These are phyloP conservation scores for Fusarium redolens DNA, from an alignment of 2,329 filamentous ascomycete species.

Conservation along the genomic window DNA sequence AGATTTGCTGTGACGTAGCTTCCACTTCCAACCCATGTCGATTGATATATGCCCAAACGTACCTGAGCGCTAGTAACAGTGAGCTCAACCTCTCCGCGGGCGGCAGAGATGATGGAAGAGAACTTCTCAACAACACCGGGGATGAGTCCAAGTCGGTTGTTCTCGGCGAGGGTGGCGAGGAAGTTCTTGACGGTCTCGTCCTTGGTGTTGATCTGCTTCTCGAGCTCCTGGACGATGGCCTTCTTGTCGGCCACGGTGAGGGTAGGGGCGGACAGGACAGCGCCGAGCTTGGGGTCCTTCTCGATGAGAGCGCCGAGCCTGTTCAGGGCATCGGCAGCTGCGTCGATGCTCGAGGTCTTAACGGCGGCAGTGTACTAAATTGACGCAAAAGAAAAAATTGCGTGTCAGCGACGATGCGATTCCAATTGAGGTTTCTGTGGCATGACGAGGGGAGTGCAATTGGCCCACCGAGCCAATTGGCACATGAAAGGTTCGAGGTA, in stretches of 20 bases:
- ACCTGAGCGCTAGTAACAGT: conserved; percentile 90
- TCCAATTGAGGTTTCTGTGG: conserved; percentile 39
- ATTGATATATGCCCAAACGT: conserved; percentile 50
- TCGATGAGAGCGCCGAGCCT: conserved; percentile 77
- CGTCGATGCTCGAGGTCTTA: conserved; percentile 88
- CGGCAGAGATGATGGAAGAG: conserved; percentile 83
- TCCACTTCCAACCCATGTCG: conserved; percentile 3
- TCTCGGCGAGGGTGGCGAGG: conserved; percentile 88
- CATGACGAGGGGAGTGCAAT: conserved; percentile 27
- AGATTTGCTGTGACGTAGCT: conserved; percentile 24
- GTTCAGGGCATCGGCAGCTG: conserved; percentile 82
- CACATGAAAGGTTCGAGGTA: neutral
- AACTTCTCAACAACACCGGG: conserved; percentile 90
- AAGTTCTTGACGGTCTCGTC: conserved; percentile 95
- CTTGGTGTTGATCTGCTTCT: conserved; percentile 80
- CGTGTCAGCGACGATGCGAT: conserved; percentile 38
- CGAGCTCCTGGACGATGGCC: conserved; percentile 85
- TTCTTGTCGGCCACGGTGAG: conserved; percentile 84
- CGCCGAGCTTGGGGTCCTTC: conserved; percentile 83
- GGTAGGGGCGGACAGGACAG: conserved; percentile 83
- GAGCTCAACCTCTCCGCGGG: conserved; percentile 93
- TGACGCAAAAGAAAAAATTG: conserved; percentile 47
- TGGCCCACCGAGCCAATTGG: conserved; percentile 39
- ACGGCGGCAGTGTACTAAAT: conserved; percentile 93
- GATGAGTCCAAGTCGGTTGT: conserved; percentile 91